Base-by-base conservation (phyloP, 306 rosid species). In the Senna tora region DNA sequence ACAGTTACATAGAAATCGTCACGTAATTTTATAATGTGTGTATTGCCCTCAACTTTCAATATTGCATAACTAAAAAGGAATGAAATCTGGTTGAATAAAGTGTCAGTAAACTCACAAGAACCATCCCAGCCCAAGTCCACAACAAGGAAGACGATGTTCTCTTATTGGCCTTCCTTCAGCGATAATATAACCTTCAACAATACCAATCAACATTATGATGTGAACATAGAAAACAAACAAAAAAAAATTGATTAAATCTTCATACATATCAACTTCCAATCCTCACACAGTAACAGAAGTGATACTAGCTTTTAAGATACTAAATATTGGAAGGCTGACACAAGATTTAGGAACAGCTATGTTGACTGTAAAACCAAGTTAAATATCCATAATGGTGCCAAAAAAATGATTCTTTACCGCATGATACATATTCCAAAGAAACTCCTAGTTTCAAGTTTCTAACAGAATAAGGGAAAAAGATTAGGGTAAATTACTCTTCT, bases 111-210 rank as follows among this genome's bases (percentile, higher is more conserved):
- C 98, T 88, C 71, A 92, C 95, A 92, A 80, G 65, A 88, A 36
- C 96, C 98, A 92, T 65, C 95, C 96, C 11, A 81, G 42, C 38
- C 98, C 95, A 62, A 88, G 51, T 59, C 96, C 96, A 75, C 96
- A 92, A 62, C 89, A 92, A 43, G 88, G 84, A 73, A 88, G 95
- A 55, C 86, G 89, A 9, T 21, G 84, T 67, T 86, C 90, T 56
- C 77, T 79, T 1, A 81, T 9, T 6, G 92, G 87, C 46, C 79
- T 80, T 72, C 86, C 91, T 66, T 88, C 91, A 68, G 81, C 75
- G 71, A 85, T 77, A 11, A 76, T 88, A 80, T 86, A 88, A 71
- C 90, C 97, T 92, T 81, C 65, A 78, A 74, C 8, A 53, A 62
- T 21, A 54, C 43, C 3, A 55, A 58, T 25, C 34, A 55, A 15